Conservation (phyloP, 225 moss, liverwort and hornwort species). For the Antitrichia curtipendula region DNA sequence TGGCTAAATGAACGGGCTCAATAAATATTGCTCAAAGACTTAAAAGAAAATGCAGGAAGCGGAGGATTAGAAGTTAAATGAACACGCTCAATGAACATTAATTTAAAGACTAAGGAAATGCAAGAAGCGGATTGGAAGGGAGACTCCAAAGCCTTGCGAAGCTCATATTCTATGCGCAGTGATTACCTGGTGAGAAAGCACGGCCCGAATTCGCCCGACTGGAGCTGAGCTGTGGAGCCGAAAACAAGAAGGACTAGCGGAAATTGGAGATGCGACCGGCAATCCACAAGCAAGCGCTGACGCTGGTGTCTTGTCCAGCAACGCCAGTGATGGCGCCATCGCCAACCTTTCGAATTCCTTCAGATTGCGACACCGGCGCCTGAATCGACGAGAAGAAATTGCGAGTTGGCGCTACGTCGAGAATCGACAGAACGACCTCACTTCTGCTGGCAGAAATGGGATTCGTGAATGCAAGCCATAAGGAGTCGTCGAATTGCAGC, state of each 20-base stretch:
- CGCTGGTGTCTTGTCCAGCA: not conserved
- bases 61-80: not conserved
- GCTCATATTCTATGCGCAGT: not conserved
- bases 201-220: not conserved
- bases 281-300: not conserved
- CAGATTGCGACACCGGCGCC: not conserved
- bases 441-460: not conserved
- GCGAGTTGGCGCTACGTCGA: not conserved
- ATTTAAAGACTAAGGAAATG: not conserved
- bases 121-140: not conserved
- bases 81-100: not conserved
- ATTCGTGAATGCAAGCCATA: not conserved
- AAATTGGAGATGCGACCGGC: not conserved
- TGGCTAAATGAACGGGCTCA: not conserved
- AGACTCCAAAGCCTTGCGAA: not conserved
- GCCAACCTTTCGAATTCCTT: not conserved
- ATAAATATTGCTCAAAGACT: not conserved
- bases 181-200: slow-evolving; percentile 7
- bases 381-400: not conserved
- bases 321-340: slow-evolving; percentile 10
- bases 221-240: not conserved
- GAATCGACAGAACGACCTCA: not conserved
- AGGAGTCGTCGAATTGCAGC: not conserved
- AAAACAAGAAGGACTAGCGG: not conserved
- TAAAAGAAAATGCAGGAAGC: not conserved